Evolutionary conservation across 2,329 filamentous ascomycete species (phyloP).

Genomic region (Fusarium sp.): DNA sequence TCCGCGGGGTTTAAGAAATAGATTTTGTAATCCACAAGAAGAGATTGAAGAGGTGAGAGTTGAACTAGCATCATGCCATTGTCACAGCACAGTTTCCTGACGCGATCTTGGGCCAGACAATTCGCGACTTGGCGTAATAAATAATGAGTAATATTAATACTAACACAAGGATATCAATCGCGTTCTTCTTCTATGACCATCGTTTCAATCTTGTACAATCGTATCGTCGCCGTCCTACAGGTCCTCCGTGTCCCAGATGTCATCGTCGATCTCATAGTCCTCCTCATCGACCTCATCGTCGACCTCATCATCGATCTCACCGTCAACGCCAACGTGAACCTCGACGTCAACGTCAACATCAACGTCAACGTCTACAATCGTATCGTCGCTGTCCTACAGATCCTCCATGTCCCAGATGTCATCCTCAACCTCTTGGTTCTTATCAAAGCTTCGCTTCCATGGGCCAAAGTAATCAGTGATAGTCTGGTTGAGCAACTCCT

Average conservation of each 20-base stretch:
- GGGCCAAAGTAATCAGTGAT: constrained; percentile 76
- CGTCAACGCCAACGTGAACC: no score
- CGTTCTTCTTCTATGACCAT: neutral
- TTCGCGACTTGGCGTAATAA: neutral
- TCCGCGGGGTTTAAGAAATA: neutral
- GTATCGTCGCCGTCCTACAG: constrained; percentile 46
- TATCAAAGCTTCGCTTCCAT: constrained; percentile 52
- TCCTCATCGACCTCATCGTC: no score
- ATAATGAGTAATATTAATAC: neutral
- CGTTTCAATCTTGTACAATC: neutral
- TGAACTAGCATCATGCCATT: no score
- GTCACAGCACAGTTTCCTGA: no score
- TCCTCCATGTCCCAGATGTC: constrained; percentile 47
- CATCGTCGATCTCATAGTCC: neutral
- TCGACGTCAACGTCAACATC: no score
- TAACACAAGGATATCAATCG: neutral
- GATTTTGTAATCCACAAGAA: neutral
- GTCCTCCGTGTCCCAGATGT: constrained; percentile 48
- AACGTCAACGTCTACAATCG: neutral
- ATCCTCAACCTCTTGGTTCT: constrained; percentile 8
- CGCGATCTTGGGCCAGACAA: neutral
- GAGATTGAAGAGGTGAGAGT: no score
- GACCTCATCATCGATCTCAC: no score
- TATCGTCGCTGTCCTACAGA: constrained; percentile 46
- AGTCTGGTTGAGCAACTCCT: constrained; percentile 71